A percentile compares a stretch with the other conserved stretches of the same genome.
Conservation (phyloP, 768 basidiomycete genomes). For the Mycena kentingensis region DNA sequence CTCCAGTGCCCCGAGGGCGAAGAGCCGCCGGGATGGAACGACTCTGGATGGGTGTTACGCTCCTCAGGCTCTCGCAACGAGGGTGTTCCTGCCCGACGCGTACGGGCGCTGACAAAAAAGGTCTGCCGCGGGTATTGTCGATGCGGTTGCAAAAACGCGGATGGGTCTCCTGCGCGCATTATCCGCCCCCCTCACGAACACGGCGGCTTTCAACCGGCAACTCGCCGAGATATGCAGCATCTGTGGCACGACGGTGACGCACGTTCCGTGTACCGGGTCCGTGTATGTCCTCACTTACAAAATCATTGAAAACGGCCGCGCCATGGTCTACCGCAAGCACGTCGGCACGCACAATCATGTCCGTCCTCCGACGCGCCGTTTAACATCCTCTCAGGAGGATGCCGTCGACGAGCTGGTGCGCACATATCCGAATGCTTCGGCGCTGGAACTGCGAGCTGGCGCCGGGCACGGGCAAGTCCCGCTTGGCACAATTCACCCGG, state of each 20-base stretch:
- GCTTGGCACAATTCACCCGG: slow-evolving; percentile 4
- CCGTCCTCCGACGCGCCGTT: background rate
- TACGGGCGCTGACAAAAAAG: background rate
- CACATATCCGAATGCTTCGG: background rate
- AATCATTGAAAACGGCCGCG: background rate
- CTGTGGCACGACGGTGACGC: background rate
- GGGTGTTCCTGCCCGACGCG: background rate
- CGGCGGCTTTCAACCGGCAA: background rate
- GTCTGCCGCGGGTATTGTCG: background rate
- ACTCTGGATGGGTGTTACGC: slow-evolving; percentile 6
- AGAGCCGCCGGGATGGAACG: background rate
- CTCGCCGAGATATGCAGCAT: background rate
- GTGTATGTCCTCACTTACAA: background rate
- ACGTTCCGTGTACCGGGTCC: background rate
- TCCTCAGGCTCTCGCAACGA: slow-evolving; percentile 5
- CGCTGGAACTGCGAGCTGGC: slow-evolving; percentile 6
- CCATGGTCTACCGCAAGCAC: slow-evolving; percentile 1
- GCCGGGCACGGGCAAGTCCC: slow-evolving; percentile 1
- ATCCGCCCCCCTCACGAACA: slow-evolving; percentile 1
- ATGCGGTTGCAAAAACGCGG: background rate
- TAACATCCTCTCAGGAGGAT: background rate
- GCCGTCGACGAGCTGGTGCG: slow-evolving; percentile 8
- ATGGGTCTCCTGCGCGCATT: background rate
- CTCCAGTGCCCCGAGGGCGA: background rate
- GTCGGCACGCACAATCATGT: slow-evolving; percentile 1